Evolutionary conservation across 2,329 filamentous ascomycete species (phyloP), one percentile per base, ranked within the genome.

Genomic region (Uncinocarpus reesii): DNA sequence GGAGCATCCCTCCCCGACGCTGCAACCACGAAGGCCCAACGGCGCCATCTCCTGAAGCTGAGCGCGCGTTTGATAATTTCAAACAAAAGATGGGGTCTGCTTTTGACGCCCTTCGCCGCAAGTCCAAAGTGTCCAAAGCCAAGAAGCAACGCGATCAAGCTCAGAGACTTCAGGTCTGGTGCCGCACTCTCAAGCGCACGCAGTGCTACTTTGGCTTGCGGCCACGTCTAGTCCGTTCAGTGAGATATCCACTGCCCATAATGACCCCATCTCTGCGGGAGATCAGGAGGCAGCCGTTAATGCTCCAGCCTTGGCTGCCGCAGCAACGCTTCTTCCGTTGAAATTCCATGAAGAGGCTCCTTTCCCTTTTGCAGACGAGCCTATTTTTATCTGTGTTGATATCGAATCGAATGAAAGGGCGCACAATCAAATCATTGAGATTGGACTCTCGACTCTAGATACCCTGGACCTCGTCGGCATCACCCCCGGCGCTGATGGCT

Each of bases 371-470:
- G 76, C 80, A 23, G 58, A 64, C 8, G 69, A 73, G n/a, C 73
- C 79, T 0, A 73, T 93, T 6, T 83, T 95, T 56, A 71, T 95
- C 50, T 80, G 77, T 53, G 72, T 96, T 37, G 92, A 98, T 57
- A 71, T 92, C 26, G 92, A 98, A 64, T 80, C 83, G 1, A 86
- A 81, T 50, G 92, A 98, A 63, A 66, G 68, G 18, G 71, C 77
- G 37, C 76, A 79, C 10, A 69, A 73, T 28, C 70, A 77, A 10
- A 75, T 96, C 50, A 94, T 89, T 0, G 92, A 98, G 64, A 74
- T 98, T 32, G 92, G 92, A 0, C 72, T 98, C 34, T 82, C 86
- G 1, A 81, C 82, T 2, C 71, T 96, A 0, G 88, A 96, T 61
- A 88, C 84, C 1, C 62, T 68, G 16, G 73, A 78, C 43, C 64